Percentiles rank a stretch among this genome's conserved stretches.
phyloP scores from a whole-genome alignment of 495 filamentous ascomycete species.

The Xylaria scruposa region DNA sequence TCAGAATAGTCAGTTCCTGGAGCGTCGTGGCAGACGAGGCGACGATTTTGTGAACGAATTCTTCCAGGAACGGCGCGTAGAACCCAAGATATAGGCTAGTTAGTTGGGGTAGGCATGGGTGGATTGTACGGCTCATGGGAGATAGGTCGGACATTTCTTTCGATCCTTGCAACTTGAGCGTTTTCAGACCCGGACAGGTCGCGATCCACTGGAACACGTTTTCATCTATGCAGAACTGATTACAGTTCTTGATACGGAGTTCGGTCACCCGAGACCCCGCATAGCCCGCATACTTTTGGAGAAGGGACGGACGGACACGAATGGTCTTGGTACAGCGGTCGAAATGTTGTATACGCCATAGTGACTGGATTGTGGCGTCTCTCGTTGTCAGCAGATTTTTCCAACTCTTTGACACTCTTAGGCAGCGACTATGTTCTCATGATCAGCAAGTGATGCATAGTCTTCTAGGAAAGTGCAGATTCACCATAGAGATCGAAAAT shows the following conservation, averaged over 20 bases:
- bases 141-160: neutral
- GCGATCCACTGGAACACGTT: slow-evolving; percentile 15
- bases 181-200: slow-evolving; percentile 24
- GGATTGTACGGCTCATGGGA: neutral
- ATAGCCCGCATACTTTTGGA: slow-evolving; percentile 29
- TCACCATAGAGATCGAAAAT: slow-evolving; percentile 60
- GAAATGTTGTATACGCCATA: slow-evolving; percentile 35
- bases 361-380: slow-evolving; percentile 10
- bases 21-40: slow-evolving; percentile 27
- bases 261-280: slow-evolving; percentile 24
- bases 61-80: neutral
- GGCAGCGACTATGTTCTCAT: slow-evolving; percentile 29
- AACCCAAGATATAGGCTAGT: slow-evolving; percentile 29
- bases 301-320: slow-evolving; percentile 2
- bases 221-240: neutral
- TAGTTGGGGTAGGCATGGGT: slow-evolving; percentile 16
- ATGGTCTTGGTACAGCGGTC: neutral
- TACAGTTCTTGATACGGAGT: neutral
- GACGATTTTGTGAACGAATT: slow-evolving; percentile 27
- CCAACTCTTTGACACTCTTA: slow-evolving; percentile 38
- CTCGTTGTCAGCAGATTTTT: slow-evolving; percentile 25
- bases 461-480: slow-evolving; percentile 14
- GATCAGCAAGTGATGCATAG: neutral
- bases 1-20: slow-evolving; percentile 34
- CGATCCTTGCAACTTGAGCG: slow-evolving; percentile 29